These are phyloP conservation scores for Fusarium chaquense DNA, from an alignment of 2,329 filamentous ascomycete species.

Conservation along the genomic window DNA sequence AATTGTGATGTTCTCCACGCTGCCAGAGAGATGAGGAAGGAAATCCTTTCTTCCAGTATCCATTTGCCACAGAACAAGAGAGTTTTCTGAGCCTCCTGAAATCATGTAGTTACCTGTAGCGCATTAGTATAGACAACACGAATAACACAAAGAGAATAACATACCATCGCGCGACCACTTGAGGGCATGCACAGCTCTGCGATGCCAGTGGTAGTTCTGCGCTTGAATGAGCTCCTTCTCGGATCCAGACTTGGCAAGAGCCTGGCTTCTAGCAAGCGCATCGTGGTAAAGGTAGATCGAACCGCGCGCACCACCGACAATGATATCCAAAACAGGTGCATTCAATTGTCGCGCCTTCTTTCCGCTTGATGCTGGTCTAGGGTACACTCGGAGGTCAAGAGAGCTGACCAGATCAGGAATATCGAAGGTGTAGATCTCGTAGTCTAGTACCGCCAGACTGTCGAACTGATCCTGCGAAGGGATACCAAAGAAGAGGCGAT, in stretches of 20 bases:
- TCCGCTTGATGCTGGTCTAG: constrained; percentile 31
- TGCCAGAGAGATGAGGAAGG: constrained; percentile 89
- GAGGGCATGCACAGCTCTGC: constrained; percentile 81
- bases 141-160: constrained; percentile 2
- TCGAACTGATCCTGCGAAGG: constrained; percentile 40
- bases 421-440: constrained; percentile 70
- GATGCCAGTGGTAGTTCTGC: constrained; percentile 90
- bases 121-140: constrained; percentile 47
- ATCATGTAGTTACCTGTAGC: constrained; percentile 86
- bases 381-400: constrained; percentile 69
- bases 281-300: constrained; percentile 86
- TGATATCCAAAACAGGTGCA: constrained; percentile 72
- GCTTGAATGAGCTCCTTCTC: constrained; percentile 65
- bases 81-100: constrained; percentile 90
- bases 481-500: constrained; percentile 54
- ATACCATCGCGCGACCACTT: constrained; percentile 94
- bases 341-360: constrained; percentile 47
- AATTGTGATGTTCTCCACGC: constrained; percentile 85
- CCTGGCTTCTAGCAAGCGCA: constrained; percentile 69
- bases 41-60: constrained; percentile 86
- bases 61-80: constrained; percentile 92
- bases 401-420: constrained; percentile 73
- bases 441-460: constrained; percentile 53
- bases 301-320: constrained; percentile 81
- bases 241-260: constrained; percentile 53